Conservation (phyloP, 2,329 filamentous ascomycete genomes). For the Monosporascus sp. region DNA sequence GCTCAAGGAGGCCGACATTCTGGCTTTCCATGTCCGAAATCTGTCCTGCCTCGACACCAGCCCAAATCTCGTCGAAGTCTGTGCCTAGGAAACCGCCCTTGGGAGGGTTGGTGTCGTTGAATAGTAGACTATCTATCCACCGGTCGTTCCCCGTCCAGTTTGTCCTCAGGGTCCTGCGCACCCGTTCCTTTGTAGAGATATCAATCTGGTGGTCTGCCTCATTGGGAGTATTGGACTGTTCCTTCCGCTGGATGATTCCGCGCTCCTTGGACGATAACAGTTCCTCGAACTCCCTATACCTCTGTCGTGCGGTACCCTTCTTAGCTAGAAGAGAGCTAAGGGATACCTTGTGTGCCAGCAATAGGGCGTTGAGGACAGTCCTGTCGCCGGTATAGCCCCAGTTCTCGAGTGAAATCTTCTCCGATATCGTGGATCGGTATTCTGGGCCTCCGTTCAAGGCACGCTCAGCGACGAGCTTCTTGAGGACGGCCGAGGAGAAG, state of each 20-base stretch:
- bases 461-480: constrained; percentile 54
- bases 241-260: constrained; percentile 50
- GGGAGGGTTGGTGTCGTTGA: constrained; percentile 55
- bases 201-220: constrained; percentile 23
- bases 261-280: constrained; percentile 60
- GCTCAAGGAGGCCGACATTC: constrained; percentile 55
- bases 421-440: constrained; percentile 43
- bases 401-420: constrained; percentile 54
- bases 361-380: constrained; percentile 57
- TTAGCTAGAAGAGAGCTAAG: constrained; percentile 54
- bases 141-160: constrained; percentile 76
- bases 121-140: constrained; percentile 67
- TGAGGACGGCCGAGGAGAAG: constrained; percentile 80
- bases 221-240: constrained; percentile 33
- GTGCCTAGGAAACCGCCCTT: constrained; percentile 61
- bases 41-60: constrained; percentile 55
- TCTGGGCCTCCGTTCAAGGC: constrained; percentile 29
- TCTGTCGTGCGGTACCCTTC: constrained; percentile 54
- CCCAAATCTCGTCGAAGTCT: constrained; percentile 69
- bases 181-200: constrained; percentile 37
- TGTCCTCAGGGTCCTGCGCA: constrained; percentile 59
- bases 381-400: constrained; percentile 52
- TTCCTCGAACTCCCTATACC: constrained; percentile 60
- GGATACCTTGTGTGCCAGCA: constrained; percentile 68
- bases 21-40: constrained; percentile 52